These are phyloP conservation scores for Monilinia aucupariae DNA, from an alignment of 2,329 filamentous ascomycete species.

Conservation along the genomic window DNA sequence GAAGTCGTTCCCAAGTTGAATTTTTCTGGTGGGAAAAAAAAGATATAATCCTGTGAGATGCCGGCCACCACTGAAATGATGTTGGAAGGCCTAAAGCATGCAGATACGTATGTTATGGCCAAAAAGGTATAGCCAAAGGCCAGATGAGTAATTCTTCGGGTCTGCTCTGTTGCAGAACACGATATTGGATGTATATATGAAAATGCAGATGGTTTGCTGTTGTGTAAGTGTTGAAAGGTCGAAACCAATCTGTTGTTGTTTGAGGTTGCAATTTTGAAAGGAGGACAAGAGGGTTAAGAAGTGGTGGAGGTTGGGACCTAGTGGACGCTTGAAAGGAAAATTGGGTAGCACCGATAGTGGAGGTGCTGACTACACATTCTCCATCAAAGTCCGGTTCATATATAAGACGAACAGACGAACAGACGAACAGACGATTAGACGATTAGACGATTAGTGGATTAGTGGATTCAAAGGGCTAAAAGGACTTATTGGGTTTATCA, in stretches of 20 bases:
- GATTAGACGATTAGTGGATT: no score
- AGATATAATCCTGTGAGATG: not conserved
- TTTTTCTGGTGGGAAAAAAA: not conserved
- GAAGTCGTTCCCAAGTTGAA: not conserved
- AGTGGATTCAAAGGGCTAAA: no score
- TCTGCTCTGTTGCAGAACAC: no score
- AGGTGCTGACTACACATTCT: not conserved
- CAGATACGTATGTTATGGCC: not conserved
- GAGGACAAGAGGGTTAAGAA: slow-evolving; percentile 2
- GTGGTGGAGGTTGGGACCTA: not conserved
- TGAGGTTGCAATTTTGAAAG: not conserved
- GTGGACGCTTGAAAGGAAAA: not conserved
- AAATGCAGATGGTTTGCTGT: not conserved
- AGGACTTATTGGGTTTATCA: no score
- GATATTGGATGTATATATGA: not conserved
- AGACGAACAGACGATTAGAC: no score
- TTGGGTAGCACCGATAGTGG: not conserved
- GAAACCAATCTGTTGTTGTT: slow-evolving; percentile 13
- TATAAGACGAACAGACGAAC: no score
- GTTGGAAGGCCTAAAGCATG: not conserved
- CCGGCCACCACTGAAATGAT: not conserved
- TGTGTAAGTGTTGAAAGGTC: slow-evolving; percentile 10
- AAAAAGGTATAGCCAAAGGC: not conserved
- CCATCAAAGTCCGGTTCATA: not conserved
- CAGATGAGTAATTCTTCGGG: not conserved